Conservation (phyloP, 345 rosid genomes). For the Salix dunnii region DNA sequence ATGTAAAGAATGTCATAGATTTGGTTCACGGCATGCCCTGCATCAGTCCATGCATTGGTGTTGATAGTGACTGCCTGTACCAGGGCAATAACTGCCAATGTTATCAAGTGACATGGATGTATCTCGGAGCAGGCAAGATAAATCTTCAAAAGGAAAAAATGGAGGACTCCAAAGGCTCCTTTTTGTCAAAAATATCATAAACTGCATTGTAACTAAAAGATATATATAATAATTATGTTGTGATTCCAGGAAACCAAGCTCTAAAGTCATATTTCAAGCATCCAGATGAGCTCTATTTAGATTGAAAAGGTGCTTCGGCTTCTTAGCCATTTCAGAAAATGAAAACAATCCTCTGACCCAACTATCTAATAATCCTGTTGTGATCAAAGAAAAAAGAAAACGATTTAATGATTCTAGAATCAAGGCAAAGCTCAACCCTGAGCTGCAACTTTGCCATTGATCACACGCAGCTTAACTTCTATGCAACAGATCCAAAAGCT, state of each 20-base stretch:
- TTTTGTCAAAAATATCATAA: not conserved
- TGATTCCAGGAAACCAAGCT: not conserved
- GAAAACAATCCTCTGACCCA: not conserved
- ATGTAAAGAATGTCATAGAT: slow-evolving; percentile 83
- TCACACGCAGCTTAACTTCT: not conserved
- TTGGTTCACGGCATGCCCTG: slow-evolving; percentile 87
- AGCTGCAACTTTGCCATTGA: not conserved
- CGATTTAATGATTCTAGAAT: not conserved
- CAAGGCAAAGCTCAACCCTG: not conserved
- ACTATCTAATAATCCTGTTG: not conserved
- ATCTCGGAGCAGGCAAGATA: no score
- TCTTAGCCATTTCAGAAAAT: not conserved
- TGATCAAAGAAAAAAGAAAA: not conserved
- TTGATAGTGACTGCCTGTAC: slow-evolving; percentile 71
- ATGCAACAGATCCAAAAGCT: not conserved
- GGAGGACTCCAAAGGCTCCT: not conserved
- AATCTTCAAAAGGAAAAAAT: no score
- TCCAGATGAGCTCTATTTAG: not conserved
- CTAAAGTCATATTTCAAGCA: not conserved
- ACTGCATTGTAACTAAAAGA: not conserved
- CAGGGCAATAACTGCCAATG: not conserved
- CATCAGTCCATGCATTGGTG: slow-evolving; percentile 79
- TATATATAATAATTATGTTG: not conserved
- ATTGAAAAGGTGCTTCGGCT: not conserved
- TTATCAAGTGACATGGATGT: no score